Base-by-base conservation (phyloP, 345 rosid species). In the Ceriops tagal region DNA sequence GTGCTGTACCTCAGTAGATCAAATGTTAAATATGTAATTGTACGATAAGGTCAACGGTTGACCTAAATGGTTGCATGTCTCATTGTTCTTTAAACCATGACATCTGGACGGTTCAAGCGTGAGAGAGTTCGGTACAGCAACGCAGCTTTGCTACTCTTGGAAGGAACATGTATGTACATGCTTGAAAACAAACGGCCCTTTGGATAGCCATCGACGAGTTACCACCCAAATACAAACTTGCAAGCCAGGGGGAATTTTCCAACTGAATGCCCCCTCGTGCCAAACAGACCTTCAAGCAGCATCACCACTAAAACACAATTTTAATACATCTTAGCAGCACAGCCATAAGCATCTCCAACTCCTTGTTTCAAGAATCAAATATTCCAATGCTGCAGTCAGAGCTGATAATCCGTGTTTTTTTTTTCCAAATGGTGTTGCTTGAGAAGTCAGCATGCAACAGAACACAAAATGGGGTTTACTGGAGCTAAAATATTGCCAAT, bases 371-470 rank as follows among this genome's bases (percentile, higher is more conserved):
- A 64, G 34, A 53, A 70, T 57, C 66, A 67, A 62, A 15, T 55
- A 56, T 71, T 43, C 47, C 34, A 55, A 21, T 63, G 16, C 70
- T 63, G 70, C 75, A 37, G 66, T 35, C 22, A n/a, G 46, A 68
- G 70, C 60, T 53, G 67, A 74, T 26, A 63, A 47, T 31, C 22
- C 39, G 62, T 34, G 8, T 22, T 30, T 39, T 39, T 35, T 35
- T 53, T 68, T 53, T 53, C 58, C 62, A 26, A 24, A 28, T 27
- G 59, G 5, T 5, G 27, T 68, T 39, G 39, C 68, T 64, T 35
- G 22, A 55, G 66, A 65, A 67, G 58, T 80, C 78, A 88, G 87
- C 88, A 87, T 53, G 86, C 77, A 68, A 87, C 84, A 13, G 83
- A 61, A 60, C 83, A 84, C 0, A 82, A 10, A 16, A 79, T 77